Percentiles rank a stretch among this genome's conserved stretches.
These are phyloP conservation scores for Stylosanthes scabra DNA, from an alignment of 331 rosid genomes.

Conservation along the genomic window DNA sequence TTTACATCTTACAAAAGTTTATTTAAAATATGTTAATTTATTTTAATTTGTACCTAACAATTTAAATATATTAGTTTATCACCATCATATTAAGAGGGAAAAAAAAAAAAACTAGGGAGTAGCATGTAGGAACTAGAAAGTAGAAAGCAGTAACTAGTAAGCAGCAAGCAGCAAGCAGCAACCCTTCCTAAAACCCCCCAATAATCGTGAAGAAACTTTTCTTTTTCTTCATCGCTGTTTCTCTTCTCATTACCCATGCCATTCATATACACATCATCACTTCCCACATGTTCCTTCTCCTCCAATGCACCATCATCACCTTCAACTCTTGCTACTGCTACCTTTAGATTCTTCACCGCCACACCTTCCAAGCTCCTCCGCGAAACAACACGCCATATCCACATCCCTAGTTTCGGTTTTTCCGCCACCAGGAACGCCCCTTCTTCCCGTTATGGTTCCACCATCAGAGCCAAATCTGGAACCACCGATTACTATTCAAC, in stretches of 20 bases:
- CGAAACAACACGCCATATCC: slow-evolving; percentile 13
- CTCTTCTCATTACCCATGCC: slow-evolving; percentile 7
- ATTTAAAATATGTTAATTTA: no score
- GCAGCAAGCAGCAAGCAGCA: no score
- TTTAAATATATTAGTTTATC: no score
- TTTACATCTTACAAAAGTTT: no score
- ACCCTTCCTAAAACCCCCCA: slow-evolving; percentile 8
- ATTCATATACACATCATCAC: slow-evolving; percentile 9
- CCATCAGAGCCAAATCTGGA: slow-evolving; percentile 53
- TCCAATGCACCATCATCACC: slow-evolving; percentile 38
- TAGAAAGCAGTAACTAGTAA: background rate
- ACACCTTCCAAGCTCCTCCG: slow-evolving; percentile 41
- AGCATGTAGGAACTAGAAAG: no score
- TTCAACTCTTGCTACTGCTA: slow-evolving; percentile 12
- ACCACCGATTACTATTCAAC: slow-evolving; percentile 69
- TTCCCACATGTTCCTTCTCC: slow-evolving; percentile 2
- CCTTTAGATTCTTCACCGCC: slow-evolving; percentile 45
- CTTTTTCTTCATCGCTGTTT: background rate
- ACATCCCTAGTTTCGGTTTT: slow-evolving; percentile 37
- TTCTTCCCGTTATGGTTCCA: slow-evolving; percentile 31
- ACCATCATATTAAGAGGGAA: no score
- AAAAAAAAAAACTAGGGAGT: no score
- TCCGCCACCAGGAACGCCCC: slow-evolving; percentile 26
- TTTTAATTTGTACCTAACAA: no score
- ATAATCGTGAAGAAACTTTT: background rate